Base-by-base conservation (phyloP, 495 filamentous ascomycete species). In the Neohortaea acidophila region DNA sequence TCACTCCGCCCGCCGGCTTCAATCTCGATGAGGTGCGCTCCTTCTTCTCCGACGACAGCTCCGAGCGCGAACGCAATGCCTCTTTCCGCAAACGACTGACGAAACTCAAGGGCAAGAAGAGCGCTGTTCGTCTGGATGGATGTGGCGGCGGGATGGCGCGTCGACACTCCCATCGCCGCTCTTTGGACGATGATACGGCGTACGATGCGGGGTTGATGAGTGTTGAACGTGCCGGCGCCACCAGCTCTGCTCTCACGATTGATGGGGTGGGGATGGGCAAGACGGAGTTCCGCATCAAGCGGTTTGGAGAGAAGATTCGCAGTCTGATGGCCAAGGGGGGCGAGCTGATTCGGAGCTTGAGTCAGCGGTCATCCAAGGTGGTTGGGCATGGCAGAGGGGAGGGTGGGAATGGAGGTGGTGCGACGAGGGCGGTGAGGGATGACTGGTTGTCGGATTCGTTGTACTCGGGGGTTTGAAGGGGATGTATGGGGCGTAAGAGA, bases 41-140 rank as follows among this genome's bases (percentile, higher is more conserved):
- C 32, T 56, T 54, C 40, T 64, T 63, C 41, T 62, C 57, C 2
- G 58, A 65, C 30, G 55, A 64, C 36, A 63, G 57, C 48, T 62
- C 57, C 3, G 38, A 47, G 6, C 30, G 29, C 2, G 23, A 57
- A 12, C 44, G 31, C 19, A 23, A 38, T 7, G 33, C 43, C 6
- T 47, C 39, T 18, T 39, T 61, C 38, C 49, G 53, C 15, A 56
- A 56, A 22, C 48, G 52, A 27, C 28, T 62, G 8, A 58, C 61
- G 14, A 39, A 48, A 14, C 30, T 51, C n/a, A 36, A 50, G 24
- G 39, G 31, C 24, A 45, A 44, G 24, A 17, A 7, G 8, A 24
- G 25, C 24, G 38, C 15, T 41, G 35, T 39, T 36, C 39, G 37
- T 4, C 31, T 41, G 17, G 38, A 41, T 20, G n/a, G n/a, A n/a